These are phyloP conservation scores for Xylariales sp. DNA, from an alignment of 2,329 filamentous ascomycete genomes.

Conservation along the genomic window DNA sequence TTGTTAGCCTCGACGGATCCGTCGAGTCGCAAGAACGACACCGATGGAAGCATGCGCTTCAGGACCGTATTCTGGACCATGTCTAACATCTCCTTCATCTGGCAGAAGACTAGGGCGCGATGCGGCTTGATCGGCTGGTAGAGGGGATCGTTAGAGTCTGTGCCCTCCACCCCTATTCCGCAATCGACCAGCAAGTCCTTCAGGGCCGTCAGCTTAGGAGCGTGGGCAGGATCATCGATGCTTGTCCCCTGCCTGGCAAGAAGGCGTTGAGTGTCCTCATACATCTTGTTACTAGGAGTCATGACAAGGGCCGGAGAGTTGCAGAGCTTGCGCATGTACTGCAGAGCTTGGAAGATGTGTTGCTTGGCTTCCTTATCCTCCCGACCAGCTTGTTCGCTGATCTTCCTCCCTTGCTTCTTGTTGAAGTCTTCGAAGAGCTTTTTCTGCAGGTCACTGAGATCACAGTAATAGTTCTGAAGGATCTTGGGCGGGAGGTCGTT, in stretches of 20 bases:
- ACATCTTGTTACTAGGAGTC: slow-evolving; percentile 88
- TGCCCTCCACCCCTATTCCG: slow-evolving; percentile 78
- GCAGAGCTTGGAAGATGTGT: slow-evolving; percentile 97
- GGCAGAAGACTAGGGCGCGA: slow-evolving; percentile 93
- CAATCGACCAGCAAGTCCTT: slow-evolving; percentile 96
- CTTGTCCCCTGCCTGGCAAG: slow-evolving; percentile 74
- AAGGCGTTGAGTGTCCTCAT: slow-evolving; percentile 79
- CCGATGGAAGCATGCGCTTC: slow-evolving; percentile 82
- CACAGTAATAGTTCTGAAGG: slow-evolving; percentile 98
- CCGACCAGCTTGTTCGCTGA: slow-evolving; percentile 76
- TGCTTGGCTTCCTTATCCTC: slow-evolving; percentile 92
- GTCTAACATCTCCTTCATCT: slow-evolving; percentile 99
- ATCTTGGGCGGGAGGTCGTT: slow-evolving; percentile 98
- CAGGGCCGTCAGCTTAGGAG: slow-evolving; percentile 86
- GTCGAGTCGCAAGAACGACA: slow-evolving; percentile 91
- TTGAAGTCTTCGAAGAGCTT: slow-evolving; percentile 96
- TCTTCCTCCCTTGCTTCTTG: slow-evolving; percentile 84
- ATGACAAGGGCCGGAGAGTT: slow-evolving; percentile 96
- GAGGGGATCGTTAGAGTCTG: slow-evolving; percentile 53
- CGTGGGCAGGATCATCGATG: slow-evolving; percentile 80
- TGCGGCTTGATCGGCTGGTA: slow-evolving; percentile 90
- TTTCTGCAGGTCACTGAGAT: slow-evolving; percentile 89
- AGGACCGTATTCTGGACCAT: slow-evolving; percentile 96
- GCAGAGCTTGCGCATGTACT: slow-evolving; percentile 99
- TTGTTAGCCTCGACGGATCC: slow-evolving; percentile 88